Percentiles rank a stretch among this genome's conserved stretches.
Conservation (phyloP, 176 grass and related monocot species). For the Canna indica region DNA sequence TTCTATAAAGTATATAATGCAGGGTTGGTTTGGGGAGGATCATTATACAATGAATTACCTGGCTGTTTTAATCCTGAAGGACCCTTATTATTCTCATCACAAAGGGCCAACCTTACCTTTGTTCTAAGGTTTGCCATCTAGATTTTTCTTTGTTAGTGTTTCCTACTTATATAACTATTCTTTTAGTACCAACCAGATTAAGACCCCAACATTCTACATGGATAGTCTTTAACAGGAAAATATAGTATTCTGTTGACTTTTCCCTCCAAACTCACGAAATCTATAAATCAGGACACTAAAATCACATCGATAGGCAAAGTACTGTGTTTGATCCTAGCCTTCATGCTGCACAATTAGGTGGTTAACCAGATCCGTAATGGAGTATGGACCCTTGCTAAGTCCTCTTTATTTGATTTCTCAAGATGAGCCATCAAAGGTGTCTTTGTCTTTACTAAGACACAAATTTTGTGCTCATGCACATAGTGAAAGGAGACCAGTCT, state of each 20-base stretch:
- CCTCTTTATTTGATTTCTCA: not conserved
- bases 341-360: not conserved
- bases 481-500: not conserved
- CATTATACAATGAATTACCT: too few relatives aligned
- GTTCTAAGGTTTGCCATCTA: too few relatives aligned
- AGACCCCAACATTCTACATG: not conserved
- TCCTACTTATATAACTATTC: not conserved
- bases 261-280: not conserved
- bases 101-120: too few relatives aligned
- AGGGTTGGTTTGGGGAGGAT: too few relatives aligned
- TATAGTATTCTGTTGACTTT: not conserved
- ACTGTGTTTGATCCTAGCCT: not conserved
- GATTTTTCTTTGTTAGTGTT: not conserved
- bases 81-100: too few relatives aligned
- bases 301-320: too few relatives aligned
- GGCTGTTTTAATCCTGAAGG: too few relatives aligned
- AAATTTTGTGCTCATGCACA: not conserved
- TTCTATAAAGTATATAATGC: too few relatives aligned
- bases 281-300: not conserved
- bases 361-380: not conserved
- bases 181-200: not conserved
- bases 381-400: not conserved
- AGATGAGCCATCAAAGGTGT: not conserved
- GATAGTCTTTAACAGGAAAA: not conserved
- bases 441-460: not conserved